Base-by-base conservation (phyloP, 2,329 filamentous ascomycete species). In the Parafenestella ontariensis region DNA sequence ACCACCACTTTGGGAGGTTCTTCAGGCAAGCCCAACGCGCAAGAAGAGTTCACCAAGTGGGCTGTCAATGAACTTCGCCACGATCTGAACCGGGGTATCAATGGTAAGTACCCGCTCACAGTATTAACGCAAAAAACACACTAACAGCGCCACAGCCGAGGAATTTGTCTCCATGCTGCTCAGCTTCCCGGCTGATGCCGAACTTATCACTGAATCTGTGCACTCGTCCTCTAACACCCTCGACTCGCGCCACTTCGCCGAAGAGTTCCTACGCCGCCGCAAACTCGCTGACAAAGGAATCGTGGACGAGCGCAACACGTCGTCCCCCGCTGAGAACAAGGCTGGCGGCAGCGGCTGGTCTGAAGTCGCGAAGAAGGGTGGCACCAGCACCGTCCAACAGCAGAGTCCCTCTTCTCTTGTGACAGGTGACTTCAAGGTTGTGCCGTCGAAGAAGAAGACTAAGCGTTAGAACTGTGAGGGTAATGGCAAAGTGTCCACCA, bases 351-450 rank as follows among this genome's bases (percentile, higher is more conserved):
- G 90, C 50, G 94, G 94, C 18, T 99, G 95, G 95, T 96, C 85
- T 66, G 95, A 98, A 78, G 95, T 99, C 47, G 95, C 95, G 1
- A 98, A 98, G 87, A 97, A 97, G 83, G 89, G 90, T 92, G 83
- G 89, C 86, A 21, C 80, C 13, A 34, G 31, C 78, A 45, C 75
- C 49, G 61, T 61, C 65, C 71, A 75, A 57, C 73, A 74, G 54
- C 63, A 65, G 66, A 59, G 41, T 20, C 24, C 41, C 3, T 43
- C 61, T 29, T 57, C 76, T 44, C 72, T 75, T 43, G 73, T 77
- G 39, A 85, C 82, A 21, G 83, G 88, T 9, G 86, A 85, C 45
- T 98, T 97, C 81, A 95, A 95, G 82, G 91, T 98, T 48, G 94
- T 98, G 10, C 87, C 91, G 13, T 85, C 88, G 59, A 93, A 95